These are phyloP conservation scores for Tricholoma furcatifolium DNA, from an alignment of 768 basidiomycete species.

Conservation along the genomic window DNA sequence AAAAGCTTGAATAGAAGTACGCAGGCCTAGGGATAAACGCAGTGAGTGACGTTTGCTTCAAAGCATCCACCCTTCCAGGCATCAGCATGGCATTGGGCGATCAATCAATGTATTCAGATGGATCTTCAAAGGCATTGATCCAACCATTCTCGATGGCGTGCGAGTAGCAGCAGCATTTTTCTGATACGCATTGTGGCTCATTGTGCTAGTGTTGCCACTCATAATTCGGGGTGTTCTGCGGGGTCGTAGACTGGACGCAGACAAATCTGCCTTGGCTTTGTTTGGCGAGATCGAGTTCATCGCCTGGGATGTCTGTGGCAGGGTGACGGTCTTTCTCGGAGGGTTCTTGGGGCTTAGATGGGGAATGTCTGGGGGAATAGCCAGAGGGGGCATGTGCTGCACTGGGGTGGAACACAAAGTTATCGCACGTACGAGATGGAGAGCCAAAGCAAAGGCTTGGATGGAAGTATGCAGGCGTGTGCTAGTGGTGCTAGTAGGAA, in stretches of 20 bases:
- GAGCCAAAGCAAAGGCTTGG: slow-evolving; percentile 38
- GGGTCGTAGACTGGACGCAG: no score
- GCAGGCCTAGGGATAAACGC: no score
- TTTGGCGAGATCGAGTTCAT: slow-evolving; percentile 41
- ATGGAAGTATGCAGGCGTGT: no score
- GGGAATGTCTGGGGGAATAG: slow-evolving; percentile 20
- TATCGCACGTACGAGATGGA: slow-evolving; percentile 21
- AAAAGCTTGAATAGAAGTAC: no score
- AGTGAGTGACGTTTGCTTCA: no score
- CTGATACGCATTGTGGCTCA: background rate
- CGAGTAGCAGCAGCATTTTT: no score
- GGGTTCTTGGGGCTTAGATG: slow-evolving; percentile 45
- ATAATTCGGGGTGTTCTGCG: slow-evolving; percentile 27
- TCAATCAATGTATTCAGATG: slow-evolving; percentile 10
- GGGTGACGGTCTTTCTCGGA: slow-evolving; percentile 26
- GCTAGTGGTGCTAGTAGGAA: no score
- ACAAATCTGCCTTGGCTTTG: slow-evolving; percentile 30
- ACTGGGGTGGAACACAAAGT: slow-evolving; percentile 16
- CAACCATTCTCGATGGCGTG: no score
- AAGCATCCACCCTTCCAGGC: no score
- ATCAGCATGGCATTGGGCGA: no score
- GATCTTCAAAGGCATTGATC: no score
- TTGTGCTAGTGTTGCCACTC: background rate
- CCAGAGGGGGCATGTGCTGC: slow-evolving; percentile 17
- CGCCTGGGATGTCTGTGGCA: slow-evolving; percentile 33